A percentile compares a stretch with the other conserved stretches of the same genome.
phyloP scores from a whole-genome alignment of 2,329 filamentous ascomycete genomes.

The Ilyonectria sp. region DNA sequence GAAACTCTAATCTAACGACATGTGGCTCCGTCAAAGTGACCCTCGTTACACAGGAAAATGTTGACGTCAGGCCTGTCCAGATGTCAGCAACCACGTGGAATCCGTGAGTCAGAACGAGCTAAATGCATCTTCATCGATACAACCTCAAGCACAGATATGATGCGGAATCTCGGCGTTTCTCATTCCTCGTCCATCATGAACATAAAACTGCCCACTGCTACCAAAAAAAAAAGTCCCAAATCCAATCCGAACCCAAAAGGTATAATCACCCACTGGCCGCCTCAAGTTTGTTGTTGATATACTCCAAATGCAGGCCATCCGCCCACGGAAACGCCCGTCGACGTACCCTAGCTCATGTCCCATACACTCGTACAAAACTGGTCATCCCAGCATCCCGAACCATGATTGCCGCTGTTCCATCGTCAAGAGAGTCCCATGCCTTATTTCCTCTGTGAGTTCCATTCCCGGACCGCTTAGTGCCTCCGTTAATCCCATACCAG shows the following conservation, averaged over 20 bases:
- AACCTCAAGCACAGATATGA: too few relatives aligned
- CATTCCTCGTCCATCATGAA: conserved; percentile 25
- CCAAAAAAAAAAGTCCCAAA: conserved; percentile 4
- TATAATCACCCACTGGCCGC: not conserved
- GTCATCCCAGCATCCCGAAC: not conserved
- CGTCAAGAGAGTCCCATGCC: not conserved
- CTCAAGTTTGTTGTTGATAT: not conserved
- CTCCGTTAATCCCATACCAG: not conserved
- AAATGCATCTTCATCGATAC: not conserved
- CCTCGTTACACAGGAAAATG: not conserved
- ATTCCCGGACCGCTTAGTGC: not conserved
- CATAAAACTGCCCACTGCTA: conserved; percentile 4
- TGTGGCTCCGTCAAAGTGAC: not conserved
- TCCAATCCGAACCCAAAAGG: not conserved
- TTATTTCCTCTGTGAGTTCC: not conserved
- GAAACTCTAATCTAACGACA: conserved; percentile 27
- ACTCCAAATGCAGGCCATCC: not conserved
- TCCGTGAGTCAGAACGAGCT: not conserved
- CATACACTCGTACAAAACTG: not conserved
- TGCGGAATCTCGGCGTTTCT: conserved; percentile 12
- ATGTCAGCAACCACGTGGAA: not conserved
- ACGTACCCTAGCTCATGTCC: not conserved
- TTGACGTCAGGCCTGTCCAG: not conserved
- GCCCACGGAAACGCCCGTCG: not conserved
- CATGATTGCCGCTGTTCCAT: not conserved